Evolutionary conservation across 495 filamentous ascomycete genomes (phyloP).

Genomic region (Hypoxylon crocopeplum): DNA sequence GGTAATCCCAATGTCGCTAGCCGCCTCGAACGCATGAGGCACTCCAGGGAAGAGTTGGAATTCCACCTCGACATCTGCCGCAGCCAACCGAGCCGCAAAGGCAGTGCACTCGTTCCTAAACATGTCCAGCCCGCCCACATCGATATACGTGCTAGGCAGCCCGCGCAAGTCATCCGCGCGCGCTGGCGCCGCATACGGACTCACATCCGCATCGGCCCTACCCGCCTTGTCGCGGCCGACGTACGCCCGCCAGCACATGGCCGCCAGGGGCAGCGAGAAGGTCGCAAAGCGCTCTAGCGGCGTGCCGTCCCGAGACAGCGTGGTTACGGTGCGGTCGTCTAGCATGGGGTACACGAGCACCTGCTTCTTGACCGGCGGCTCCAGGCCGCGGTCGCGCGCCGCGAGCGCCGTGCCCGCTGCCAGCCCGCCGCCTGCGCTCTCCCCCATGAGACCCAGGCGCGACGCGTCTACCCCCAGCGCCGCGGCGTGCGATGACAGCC

Average conservation of each 20-base stretch:
- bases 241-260: constrained; percentile 26
- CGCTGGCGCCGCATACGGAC: constrained; percentile 32
- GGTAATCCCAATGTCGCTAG: background rate
- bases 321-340: constrained; percentile 29
- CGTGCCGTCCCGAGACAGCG: background rate
- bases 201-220: constrained; percentile 12
- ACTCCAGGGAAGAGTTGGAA: constrained; percentile 51
- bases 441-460: constrained; percentile 37
- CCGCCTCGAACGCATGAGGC: constrained; percentile 33
- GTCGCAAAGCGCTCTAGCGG: constrained; percentile 8
- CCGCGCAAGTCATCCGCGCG: constrained; percentile 28
- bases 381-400: constrained; percentile 32
- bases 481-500: constrained; percentile 17
- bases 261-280: background rate
- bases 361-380: constrained; percentile 31
- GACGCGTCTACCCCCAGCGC: constrained; percentile 35
- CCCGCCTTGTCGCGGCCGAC: constrained; percentile 17
- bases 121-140: constrained; percentile 37
- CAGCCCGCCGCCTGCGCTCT: constrained; percentile 40
- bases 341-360: constrained; percentile 42
- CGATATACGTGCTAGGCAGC: constrained; percentile 40
- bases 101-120: constrained; percentile 47
- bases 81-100: constrained; percentile 43
- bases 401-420: constrained; percentile 25
- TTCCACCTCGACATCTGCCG: constrained; percentile 44